Evolutionary conservation across 2,329 filamentous ascomycete species (phyloP).

Genomic region (Incumbomyces delicatus): DNA sequence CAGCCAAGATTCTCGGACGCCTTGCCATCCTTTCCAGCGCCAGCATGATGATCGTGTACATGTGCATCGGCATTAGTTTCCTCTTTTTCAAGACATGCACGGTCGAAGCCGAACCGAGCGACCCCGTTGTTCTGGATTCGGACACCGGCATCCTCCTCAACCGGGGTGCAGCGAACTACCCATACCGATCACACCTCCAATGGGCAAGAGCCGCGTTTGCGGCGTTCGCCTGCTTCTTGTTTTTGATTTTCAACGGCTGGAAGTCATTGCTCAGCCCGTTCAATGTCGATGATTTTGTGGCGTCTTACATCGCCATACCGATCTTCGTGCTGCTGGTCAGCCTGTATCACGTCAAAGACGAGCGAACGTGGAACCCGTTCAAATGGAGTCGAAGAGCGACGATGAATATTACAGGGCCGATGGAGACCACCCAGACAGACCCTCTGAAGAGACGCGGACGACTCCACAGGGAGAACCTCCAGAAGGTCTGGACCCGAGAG

Average conservation of each 20-base stretch:
- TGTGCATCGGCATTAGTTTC: constrained; percentile 1
- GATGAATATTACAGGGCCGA: constrained; percentile 1
- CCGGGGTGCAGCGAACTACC: constrained; percentile 1
- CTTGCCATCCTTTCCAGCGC: background rate
- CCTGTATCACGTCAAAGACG: constrained; percentile 4
- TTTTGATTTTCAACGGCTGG: constrained; percentile 6
- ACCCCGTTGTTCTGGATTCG: constrained; percentile 1
- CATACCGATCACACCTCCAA: constrained; percentile 4
- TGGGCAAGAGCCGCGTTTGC: constrained; percentile 1
- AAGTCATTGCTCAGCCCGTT: background rate
- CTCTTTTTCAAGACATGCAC: constrained; percentile 5
- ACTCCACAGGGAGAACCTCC: constrained; percentile 1
- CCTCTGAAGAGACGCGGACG: background rate
- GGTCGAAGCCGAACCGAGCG: background rate
- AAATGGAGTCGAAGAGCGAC: constrained; percentile 3
- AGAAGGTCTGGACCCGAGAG: background rate
- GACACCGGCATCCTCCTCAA: constrained; percentile 1
- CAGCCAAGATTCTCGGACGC: constrained; percentile 2
- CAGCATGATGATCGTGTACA: constrained; percentile 5
- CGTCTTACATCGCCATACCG: constrained; percentile 34
- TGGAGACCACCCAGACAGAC: constrained; percentile 3
- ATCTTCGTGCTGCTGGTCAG: constrained; percentile 29
- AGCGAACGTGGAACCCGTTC: constrained; percentile 6
- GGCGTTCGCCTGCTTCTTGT: constrained; percentile 1
- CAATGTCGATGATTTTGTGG: constrained; percentile 28